Evolutionary conservation across 495 filamentous ascomycete species (phyloP).

Genomic region (Podospora sp.): DNA sequence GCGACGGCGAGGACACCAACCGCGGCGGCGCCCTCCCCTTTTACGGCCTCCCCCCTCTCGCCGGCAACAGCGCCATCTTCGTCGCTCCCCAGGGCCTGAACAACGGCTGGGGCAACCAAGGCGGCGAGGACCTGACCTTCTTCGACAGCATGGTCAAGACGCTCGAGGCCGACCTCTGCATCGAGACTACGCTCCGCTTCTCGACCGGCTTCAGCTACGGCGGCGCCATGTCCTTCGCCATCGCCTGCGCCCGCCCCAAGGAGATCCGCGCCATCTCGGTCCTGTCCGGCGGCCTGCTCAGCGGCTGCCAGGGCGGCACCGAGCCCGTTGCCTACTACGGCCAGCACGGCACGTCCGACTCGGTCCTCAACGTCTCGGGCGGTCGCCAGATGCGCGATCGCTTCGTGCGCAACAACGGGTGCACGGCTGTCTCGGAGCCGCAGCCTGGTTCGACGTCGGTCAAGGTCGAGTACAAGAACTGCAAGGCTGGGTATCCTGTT

Average conservation of each 20-base stretch:
- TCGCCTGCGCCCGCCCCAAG: conserved; percentile 48
- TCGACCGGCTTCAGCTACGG: conserved; percentile 55
- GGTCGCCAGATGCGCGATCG: conserved; percentile 42
- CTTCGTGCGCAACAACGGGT: conserved; percentile 48
- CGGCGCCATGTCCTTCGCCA: conserved; percentile 50
- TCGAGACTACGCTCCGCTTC: conserved; percentile 49
- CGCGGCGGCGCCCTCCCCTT: conserved; percentile 38
- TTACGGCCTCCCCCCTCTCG: conserved; percentile 46
- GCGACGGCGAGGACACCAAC: conserved; percentile 38
- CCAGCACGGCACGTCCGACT: conserved; percentile 46
- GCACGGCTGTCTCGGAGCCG: conserved; percentile 26
- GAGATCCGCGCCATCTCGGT: conserved; percentile 49
- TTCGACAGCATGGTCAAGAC: conserved; percentile 42
- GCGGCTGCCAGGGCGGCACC: conserved; percentile 47
- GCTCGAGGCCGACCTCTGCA: conserved; percentile 47
- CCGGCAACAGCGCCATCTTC: conserved; percentile 46
- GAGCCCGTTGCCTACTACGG: conserved; percentile 50
- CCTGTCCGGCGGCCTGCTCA: conserved; percentile 37
- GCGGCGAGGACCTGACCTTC: conserved; percentile 49
- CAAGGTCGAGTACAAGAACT: conserved; percentile 39
- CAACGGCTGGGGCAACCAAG: conserved; percentile 50
- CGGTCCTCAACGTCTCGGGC: conserved; percentile 40
- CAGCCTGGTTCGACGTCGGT: conserved; percentile 28
- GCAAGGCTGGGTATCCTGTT: conserved; percentile 44
- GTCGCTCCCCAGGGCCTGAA: conserved; percentile 51